Evolutionary conservation across 2,329 filamentous ascomycete genomes (phyloP), one percentile per base, ranked within the genome.

Genomic region (Fusarium liriodendri): DNA sequence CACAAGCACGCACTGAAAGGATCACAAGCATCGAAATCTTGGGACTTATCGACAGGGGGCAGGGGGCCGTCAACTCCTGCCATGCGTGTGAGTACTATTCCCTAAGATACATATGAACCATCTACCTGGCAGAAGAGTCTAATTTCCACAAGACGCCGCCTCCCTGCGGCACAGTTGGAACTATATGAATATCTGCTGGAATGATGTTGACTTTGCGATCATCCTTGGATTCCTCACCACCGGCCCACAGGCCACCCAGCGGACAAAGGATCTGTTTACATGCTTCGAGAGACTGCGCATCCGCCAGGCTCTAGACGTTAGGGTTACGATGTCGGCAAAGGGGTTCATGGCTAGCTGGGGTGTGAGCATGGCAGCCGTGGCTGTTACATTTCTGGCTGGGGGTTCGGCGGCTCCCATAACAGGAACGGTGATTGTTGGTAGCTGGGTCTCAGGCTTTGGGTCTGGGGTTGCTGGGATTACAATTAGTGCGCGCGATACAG

Each of bases 171-270:
- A 35, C 18, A 57, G 18, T 5, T 72, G 70, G 70, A 6, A 61
- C 14, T 66, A 73, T 18, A 7, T 35, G 1, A 70, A 72, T 7
- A 37, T 42, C 20, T 72, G 40, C 58, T 72, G 70, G 70, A 72
- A 40, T 1, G 33, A 70, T 2, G 40, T 72, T 1, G 70, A 72
- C 52, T 73, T 73, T 27, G 66, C 70, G 1, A 70, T 70, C 0
- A 58, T 57, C n/a, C n/a, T 33, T 33, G 52, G 25, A 57, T 37
- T 57, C 20, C 52, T 57, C 4, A 6, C 2, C 13, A 20, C n/a
- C 3, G 29, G 29, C 20, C 27, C 52, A 8, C 29, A 16, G 5
- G 10, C n/a, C n/a, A 9, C 29, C 29, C 25, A 10, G 14, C 22
- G 5, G 2, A 32, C 10, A 2, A 57, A 18, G 6, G 13, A 37